Conservation (phyloP, 345 rosid species). For the Sonneratia alba region DNA sequence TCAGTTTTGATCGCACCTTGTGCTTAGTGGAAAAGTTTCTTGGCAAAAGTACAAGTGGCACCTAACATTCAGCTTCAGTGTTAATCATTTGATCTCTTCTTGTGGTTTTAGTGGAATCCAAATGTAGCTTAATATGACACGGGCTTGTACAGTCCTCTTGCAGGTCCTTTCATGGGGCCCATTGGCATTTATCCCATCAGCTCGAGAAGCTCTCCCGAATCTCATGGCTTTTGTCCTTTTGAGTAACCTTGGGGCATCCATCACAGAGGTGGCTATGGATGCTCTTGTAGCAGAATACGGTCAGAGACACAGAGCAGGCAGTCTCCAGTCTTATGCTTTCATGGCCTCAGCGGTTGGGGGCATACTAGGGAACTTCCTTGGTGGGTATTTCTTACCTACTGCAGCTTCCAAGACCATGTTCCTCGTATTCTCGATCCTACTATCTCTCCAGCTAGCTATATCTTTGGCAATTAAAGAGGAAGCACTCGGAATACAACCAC, state of each 20-base stretch:
- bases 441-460: slow-evolving; percentile 48
- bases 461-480: slow-evolving; percentile 42
- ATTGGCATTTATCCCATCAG: slow-evolving; percentile 49
- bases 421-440: slow-evolving; percentile 38
- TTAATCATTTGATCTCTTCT: not conserved
- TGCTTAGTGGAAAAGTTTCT: not conserved
- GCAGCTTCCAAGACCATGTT: slow-evolving; percentile 43
- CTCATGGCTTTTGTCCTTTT: slow-evolving; percentile 58
- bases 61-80: not conserved
- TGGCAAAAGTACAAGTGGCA: not conserved
- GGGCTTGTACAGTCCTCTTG: slow-evolving; percentile 37
- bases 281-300: slow-evolving; percentile 91
- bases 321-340: slow-evolving; percentile 76
- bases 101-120: not conserved
- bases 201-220: slow-evolving; percentile 48
- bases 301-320: slow-evolving; percentile 33
- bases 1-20: not conserved
- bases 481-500: slow-evolving; percentile 40
- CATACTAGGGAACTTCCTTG: slow-evolving; percentile 66
- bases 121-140: not conserved
- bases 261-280: slow-evolving; percentile 76
- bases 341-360: slow-evolving; percentile 89
- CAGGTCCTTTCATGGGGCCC: slow-evolving; percentile 87
- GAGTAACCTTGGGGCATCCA: slow-evolving; percentile 77
- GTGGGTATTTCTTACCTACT: slow-evolving; percentile 50